phyloP scores from a whole-genome alignment of 257 asterid genomes.

The Eustoma russellianum region DNA sequence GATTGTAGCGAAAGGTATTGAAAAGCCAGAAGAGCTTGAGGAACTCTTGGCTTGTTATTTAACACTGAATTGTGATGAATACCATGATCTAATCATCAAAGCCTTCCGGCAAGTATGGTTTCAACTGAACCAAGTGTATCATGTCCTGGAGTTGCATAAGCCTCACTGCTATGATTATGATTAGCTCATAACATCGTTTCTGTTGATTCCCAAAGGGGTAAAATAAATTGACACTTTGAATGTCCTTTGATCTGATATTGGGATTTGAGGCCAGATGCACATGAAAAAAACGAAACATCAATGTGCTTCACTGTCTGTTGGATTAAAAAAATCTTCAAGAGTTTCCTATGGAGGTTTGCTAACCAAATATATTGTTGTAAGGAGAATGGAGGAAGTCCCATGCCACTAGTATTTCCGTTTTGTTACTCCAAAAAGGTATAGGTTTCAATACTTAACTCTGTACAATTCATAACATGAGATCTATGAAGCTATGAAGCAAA shows the following conservation, averaged over 20 bases:
- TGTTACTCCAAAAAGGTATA: no score
- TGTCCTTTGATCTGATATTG: background rate
- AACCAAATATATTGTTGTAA: no score
- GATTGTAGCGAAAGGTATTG: slow-evolving; percentile 57
- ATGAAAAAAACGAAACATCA: background rate
- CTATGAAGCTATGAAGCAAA: no score
- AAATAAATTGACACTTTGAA: background rate
- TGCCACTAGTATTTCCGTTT: no score
- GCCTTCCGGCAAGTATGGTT: slow-evolving; percentile 68
- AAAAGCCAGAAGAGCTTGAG: slow-evolving; percentile 53
- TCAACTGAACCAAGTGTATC: slow-evolving; percentile 33
- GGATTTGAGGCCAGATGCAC: background rate
- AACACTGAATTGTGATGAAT: slow-evolving; percentile 50
- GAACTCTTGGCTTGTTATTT: slow-evolving; percentile 76
- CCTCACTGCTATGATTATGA: slow-evolving; percentile 8
- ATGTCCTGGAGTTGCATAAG: slow-evolving; percentile 17
- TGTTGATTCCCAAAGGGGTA: background rate
- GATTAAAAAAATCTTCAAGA: background rate
- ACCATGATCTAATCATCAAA: slow-evolving; percentile 61
- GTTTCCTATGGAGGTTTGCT: no score
- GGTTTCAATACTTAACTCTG: no score
- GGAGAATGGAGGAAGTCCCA: no score
- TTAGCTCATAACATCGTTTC: background rate
- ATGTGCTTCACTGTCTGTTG: background rate
- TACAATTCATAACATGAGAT: no score